Base-by-base conservation (phyloP, 164 flowering plant species). In the Macadamia tetraphylla region DNA sequence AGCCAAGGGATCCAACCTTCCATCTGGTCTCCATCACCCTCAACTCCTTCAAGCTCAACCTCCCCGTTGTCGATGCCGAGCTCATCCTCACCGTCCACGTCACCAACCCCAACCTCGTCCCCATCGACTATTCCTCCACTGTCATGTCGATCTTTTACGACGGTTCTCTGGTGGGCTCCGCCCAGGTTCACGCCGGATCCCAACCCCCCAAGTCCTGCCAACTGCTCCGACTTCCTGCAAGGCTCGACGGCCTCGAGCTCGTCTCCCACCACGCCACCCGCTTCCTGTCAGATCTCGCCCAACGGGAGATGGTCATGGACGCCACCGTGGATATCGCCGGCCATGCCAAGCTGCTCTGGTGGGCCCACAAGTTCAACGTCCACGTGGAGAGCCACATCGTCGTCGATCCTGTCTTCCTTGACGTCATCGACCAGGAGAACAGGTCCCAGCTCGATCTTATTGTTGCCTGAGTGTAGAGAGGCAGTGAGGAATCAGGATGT, bases 361-460 rank as follows among this genome's bases (percentile, higher is more conserved):
- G 95, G 93, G 80, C 68, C 49, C 91, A 78, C 57, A 77, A 60
- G 81, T 91, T 94, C 59, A 83, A 70, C 67, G 79, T 86, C 12
- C 90, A 82, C 82, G 93, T 90, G 81, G 87, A 90, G 43, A 88
- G 97, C 62, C 85, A 74, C 56, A 69, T 91, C 42, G 71, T 76
- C 71, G 90, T 94, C 31, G 94, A 94, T 76, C 97, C 98, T 0
- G 79, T 90, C 10, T 80, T 79, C 31, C 89, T 91, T 35, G 97
- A 94, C 49, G 86, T 90, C 5, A 73, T 91, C 62, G 84, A 90
- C 66, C 97, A 94, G 72, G 87, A 90, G 46, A 91, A 83, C 64
- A 76, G 62, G 56, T 70, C 91, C 6, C 74, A 72, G 10, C 43
- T 93, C 58, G 79, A 86, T 62, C 5, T 90, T 11, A 71, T 78